Evolutionary conservation across 495 filamentous ascomycete genomes (phyloP), one percentile per base, ranked within the genome.

Genomic region (Talaromyces borbonicus): DNA sequence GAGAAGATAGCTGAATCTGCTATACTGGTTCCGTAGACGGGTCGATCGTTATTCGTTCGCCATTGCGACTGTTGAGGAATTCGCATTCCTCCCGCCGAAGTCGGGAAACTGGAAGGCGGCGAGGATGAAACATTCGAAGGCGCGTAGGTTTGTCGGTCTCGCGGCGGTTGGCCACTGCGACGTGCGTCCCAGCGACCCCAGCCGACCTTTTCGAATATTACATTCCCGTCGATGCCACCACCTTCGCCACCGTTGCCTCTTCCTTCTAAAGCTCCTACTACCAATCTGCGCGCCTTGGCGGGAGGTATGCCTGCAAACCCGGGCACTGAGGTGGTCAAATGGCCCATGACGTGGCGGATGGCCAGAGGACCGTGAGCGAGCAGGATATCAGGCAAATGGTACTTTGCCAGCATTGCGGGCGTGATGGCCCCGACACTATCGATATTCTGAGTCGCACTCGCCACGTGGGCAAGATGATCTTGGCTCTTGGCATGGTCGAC

Each of bases 171-270:
- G 20, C 79, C 85, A 46, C 79, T 78, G 59, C 75, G 73, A 53
- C 77, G 80, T 47, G 90, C 90, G 62, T 92, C 83, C 92, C 92
- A 98, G 37, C 87, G 80, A 39, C 92, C 92, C 92, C 92, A 98
- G 48, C 92, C 92, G 48, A 95, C 84, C 68, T 98, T 98, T 60
- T 93, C 84, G 55, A 96, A 98, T 52, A 84, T 73, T 44, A 97
- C 85, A 44, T 90, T 85, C 52, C 84, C 80, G 44, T 81, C 65
- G 8, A 63, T 49, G 32, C 82, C 72, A 42, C 82, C 86, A 30
- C 78, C 77, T 52, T 79, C 77, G 46, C 71, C 74, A 25, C 74
- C 75, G 32, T 65, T 73, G 49, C 81, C 81, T 49, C 83, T 79
- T 53, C 80, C 77, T 65, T 95, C 88, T 26, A 95, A 62, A 24